phyloP scores from a whole-genome alignment of 2,329 filamentous ascomycete species.

The Alternaria metachromatica region DNA sequence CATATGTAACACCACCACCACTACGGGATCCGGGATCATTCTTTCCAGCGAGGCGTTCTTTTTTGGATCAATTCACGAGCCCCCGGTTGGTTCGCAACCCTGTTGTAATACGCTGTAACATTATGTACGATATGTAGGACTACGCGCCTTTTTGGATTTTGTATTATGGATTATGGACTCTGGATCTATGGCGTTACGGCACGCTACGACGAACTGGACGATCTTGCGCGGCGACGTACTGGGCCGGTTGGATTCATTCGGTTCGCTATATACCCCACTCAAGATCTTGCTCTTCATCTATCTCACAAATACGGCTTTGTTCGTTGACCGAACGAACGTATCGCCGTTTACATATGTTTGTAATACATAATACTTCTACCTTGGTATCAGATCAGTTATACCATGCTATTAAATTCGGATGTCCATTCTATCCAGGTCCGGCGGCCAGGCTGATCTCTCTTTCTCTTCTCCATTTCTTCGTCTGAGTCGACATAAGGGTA shows the following conservation, averaged over 20 bases:
- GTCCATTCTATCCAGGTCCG: not conserved
- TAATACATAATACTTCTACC: conserved; percentile 9
- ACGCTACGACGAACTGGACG: not conserved
- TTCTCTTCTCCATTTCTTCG: not conserved
- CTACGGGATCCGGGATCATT: not conserved
- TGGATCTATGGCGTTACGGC: not conserved
- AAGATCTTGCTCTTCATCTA: not conserved
- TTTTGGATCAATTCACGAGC: not conserved
- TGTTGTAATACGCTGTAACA: not conserved
- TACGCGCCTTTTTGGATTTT: not conserved
- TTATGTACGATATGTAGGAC: conserved; percentile 6
- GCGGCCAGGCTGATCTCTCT: not conserved
- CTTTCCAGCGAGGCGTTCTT: not conserved
- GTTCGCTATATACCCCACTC: conserved; percentile 16
- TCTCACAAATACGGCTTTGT: not conserved
- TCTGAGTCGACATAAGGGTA: not conserved
- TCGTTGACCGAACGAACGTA: not conserved
- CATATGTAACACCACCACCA: conserved; percentile 5
- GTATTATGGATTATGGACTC: not conserved
- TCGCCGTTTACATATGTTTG: not conserved
- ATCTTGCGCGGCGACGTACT: conserved; percentile 6
- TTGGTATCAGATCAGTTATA: not conserved
- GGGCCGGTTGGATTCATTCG: not conserved
- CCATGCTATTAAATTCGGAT: not conserved
- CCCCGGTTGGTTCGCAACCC: not conserved